Base-by-base conservation (phyloP, 208 protist genomes). In the Trypanosoma lewisi region DNA sequence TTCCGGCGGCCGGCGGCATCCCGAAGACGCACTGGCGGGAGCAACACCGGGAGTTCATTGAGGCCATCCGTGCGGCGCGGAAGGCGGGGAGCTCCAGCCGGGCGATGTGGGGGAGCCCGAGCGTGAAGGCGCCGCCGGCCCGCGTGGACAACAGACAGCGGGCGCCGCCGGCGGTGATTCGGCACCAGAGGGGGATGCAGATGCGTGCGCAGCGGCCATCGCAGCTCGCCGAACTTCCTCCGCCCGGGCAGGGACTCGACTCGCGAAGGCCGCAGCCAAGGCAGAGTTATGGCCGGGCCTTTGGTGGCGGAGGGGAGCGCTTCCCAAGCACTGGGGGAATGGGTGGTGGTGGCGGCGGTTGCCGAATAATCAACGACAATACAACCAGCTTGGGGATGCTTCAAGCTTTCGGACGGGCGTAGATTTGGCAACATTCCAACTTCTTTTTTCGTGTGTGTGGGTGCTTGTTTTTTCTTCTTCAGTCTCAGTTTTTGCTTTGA, bases 31-130 rank as follows among this genome's bases (percentile, higher is more conserved):
- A 70, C 48, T 97, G 94, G 91, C 75, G 89, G 4, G 70, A 91
- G 65, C 74, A 95, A 58, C 94, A 97, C 69, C 83, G 89, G 44
- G 87, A 97, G 48, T 95, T 97, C 69, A 85, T 93, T 19, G 49
- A 78, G 9, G 84, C 88, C 0, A 85, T 97, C 28, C 80, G 87
- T 31, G 58, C 56, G 9, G 64, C 67, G 23, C 48, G 73, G 14
- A 54, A 16, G 28, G 47, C 53, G 47, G 2, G 48, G 16, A 30
- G 39, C 28, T 14, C 19, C 57, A 78, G 67, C 28, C 63, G 70
- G 37, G 72, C 47, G 39, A 91, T 87, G 82, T 91, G 83, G 82
- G 80, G 77, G 23, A 53, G 55, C 0, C 36, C 72, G 7, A 17
- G 51, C 25, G 59, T 58, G 25, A 51, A 44, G 33, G 47, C n/a